These are phyloP conservation scores for Fremontodendron californicum DNA, from an alignment of 345 rosid genomes.

Conservation along the genomic window DNA sequence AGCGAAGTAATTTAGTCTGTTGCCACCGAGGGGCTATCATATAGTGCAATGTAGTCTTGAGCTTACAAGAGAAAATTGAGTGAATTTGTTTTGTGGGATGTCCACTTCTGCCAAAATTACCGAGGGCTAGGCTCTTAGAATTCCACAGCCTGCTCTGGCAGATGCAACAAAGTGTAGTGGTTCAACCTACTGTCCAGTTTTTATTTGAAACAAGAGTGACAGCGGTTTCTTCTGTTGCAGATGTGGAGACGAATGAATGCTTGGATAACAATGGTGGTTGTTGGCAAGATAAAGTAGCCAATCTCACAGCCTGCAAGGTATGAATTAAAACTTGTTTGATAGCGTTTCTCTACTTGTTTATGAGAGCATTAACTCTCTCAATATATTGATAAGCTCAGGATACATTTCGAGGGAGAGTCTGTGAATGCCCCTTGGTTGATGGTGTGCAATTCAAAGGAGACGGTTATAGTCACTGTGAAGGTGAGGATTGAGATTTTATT, in stretches of 20 bases:
- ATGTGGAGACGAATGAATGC: conserved; percentile 94
- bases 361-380: background rate
- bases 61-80: background rate
- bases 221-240: conserved; percentile 37
- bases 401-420: conserved; percentile 94
- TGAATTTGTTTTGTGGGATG: background rate
- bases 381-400: conserved; percentile 44
- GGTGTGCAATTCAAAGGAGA: conserved; percentile 96
- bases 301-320: conserved; percentile 96
- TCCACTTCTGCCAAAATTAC: background rate
- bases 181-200: background rate
- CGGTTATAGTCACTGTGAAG: conserved; percentile 93
- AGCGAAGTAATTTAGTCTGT: background rate
- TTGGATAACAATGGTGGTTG: conserved; percentile 91
- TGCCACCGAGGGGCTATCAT: background rate
- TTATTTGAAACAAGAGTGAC: conserved; percentile 10
- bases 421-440: conserved; percentile 88
- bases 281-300: conserved; percentile 81
- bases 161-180: background rate
- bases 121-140: background rate
- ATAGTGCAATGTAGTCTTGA: background rate
- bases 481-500: conserved; percentile 32
- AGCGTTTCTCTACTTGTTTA: background rate
- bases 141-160: background rate
- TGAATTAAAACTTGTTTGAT: conserved; percentile 11